Evolutionary conservation across 805 yeast species (phyloP).

Genomic region (Blastobotrys parvus): DNA sequence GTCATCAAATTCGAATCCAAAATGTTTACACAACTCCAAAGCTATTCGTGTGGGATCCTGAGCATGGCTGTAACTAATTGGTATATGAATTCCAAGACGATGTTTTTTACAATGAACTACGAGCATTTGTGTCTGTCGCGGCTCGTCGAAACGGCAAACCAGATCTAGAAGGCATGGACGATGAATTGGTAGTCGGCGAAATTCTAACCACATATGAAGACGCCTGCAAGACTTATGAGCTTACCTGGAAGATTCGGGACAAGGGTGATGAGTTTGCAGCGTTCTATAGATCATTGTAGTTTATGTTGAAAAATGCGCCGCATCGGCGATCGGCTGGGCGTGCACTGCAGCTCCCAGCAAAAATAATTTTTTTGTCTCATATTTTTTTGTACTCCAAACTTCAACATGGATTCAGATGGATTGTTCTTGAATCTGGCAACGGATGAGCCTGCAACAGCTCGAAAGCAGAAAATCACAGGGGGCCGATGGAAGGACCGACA

Average conservation of each 20-base stretch:
- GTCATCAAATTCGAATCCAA: slow-evolving; percentile 16
- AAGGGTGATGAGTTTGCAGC: slow-evolving; percentile 1
- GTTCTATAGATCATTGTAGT: neutral
- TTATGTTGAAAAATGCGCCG: no score
- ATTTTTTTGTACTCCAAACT: neutral
- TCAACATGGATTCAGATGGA: slow-evolving; percentile 42
- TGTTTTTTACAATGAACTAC: slow-evolving; percentile 13
- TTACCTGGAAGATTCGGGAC: slow-evolving; percentile 16
- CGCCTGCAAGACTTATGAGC: slow-evolving; percentile 13
- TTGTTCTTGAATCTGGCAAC: slow-evolving; percentile 65
- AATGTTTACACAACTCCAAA: slow-evolving; percentile 15
- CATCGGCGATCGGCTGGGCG: no score
- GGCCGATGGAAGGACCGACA: slow-evolving; percentile 82
- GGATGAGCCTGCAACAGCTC: slow-evolving; percentile 7
- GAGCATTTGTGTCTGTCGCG: slow-evolving; percentile 10
- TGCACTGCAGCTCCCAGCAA: neutral
- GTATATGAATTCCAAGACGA: slow-evolving; percentile 14
- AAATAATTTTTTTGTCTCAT: neutral
- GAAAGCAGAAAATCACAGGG: slow-evolving; percentile 33
- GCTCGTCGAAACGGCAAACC: slow-evolving; percentile 2
- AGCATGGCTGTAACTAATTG: slow-evolving; percentile 6
- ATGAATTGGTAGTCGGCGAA: slow-evolving; percentile 4
- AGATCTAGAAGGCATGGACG: slow-evolving; percentile 3
- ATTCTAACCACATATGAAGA: slow-evolving; percentile 13
- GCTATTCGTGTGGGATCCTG: slow-evolving; percentile 14